These are phyloP conservation scores for Luvunga scandens DNA, from an alignment of 345 rosid genomes.

Conservation along the genomic window DNA sequence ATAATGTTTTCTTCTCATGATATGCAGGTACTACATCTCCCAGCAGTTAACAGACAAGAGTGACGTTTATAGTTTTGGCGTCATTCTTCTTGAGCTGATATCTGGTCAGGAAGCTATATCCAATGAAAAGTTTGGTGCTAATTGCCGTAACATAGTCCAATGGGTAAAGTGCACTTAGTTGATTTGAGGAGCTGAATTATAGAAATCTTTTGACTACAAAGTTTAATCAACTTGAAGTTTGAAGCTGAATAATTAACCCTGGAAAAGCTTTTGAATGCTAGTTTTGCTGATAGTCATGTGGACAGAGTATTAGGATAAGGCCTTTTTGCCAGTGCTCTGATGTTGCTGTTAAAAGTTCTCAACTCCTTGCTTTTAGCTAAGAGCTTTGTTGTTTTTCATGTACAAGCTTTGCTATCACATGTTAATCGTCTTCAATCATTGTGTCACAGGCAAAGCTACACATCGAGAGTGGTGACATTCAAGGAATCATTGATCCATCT, in stretches of 20 bases:
- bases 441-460: conserved; percentile 72
- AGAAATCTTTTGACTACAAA: background rate
- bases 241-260: background rate
- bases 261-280: background rate
- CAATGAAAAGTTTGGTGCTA: conserved; percentile 77
- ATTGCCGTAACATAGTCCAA: conserved; percentile 96
- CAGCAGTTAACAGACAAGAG: conserved; percentile 98
- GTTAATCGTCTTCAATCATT: conserved; percentile 6
- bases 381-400: background rate
- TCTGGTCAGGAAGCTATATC: conserved; percentile 98
- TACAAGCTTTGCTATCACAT: background rate
- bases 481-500: conserved; percentile 79
- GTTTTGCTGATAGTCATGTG: background rate
- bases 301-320: background rate
- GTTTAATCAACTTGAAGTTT: background rate
- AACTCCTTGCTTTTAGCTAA: background rate
- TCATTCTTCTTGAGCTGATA: conserved; percentile 92
- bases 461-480: conserved; percentile 92
- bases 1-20: conserved; percentile 10
- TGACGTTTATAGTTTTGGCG: conserved; percentile 97
- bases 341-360: background rate
- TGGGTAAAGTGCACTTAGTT: conserved; percentile 62
- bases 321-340: background rate
- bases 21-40: conserved; percentile 84
- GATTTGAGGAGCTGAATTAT: background rate